Conservation (phyloP, 495 filamentous ascomycete genomes). For the Aspergillus cavernicola region DNA sequence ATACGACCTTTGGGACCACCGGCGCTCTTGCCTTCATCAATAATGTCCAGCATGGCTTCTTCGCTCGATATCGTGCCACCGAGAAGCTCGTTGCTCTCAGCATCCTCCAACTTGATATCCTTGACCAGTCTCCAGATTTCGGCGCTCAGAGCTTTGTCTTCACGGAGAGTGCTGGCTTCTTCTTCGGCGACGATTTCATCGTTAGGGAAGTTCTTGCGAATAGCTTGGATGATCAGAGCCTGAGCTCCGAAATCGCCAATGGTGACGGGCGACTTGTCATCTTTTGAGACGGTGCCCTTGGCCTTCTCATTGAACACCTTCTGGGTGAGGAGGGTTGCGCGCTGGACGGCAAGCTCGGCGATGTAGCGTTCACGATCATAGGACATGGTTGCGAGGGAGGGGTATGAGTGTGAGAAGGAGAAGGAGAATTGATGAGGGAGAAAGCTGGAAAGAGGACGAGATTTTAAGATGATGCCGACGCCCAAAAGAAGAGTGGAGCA, state of each 20-base stretch:
- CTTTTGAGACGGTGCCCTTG: constrained; percentile 91
- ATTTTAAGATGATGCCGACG: constrained; percentile 41
- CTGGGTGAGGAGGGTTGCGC: constrained; percentile 84
- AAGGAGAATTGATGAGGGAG: constrained; percentile 29
- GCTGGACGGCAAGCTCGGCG: constrained; percentile 87
- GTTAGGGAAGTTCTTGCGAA: constrained; percentile 81
- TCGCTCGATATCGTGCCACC: constrained; percentile 68
- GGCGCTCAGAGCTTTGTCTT: constrained; percentile 59
- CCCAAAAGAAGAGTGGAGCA: constrained; percentile 50
- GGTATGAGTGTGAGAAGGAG: constrained; percentile 20
- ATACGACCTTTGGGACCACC: constrained; percentile 81
- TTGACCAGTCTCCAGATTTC: constrained; percentile 82
- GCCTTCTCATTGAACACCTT: constrained; percentile 86
- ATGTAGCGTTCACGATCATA: constrained; percentile 81
- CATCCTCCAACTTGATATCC: constrained; percentile 66
- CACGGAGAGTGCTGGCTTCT: constrained; percentile 73
- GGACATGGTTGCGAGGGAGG: constrained; percentile 38
- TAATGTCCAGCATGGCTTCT: constrained; percentile 76
- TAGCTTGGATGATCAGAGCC: constrained; percentile 87
- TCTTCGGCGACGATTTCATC: constrained; percentile 96
- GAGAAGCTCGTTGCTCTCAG: constrained; percentile 57
- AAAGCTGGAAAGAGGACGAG: constrained; percentile 42
- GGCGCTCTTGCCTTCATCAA: constrained; percentile 76
- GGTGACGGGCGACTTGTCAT: constrained; percentile 93
- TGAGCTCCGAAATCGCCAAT: constrained; percentile 98